Evolutionary conservation across 129 eudicot species (phyloP).

Genomic region (Dittrichia graveolens): DNA sequence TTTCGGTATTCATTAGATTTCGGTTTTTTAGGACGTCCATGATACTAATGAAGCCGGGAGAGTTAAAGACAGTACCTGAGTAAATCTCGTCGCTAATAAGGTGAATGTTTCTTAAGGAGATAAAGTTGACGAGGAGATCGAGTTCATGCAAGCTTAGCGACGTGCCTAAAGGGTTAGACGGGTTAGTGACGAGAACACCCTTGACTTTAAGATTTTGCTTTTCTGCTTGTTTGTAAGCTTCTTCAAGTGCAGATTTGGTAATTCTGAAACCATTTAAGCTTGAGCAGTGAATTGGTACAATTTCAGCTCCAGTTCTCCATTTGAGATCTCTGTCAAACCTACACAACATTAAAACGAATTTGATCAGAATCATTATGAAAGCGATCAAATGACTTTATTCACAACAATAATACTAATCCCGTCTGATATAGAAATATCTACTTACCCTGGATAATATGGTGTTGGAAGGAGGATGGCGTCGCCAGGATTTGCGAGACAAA

Average conservation of each 20-base stretch:
- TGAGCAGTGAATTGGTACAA: slow-evolving; percentile 86
- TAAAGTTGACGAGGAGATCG: slow-evolving; percentile 63
- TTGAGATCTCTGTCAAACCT: slow-evolving; percentile 98
- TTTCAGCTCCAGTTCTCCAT: slow-evolving; percentile 93
- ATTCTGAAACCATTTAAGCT: slow-evolving; percentile 80
- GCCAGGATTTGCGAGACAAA: slow-evolving; percentile 90
- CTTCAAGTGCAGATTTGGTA: slow-evolving; percentile 74
- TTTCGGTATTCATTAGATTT: slow-evolving; percentile 44
- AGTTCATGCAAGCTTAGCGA: slow-evolving; percentile 67
- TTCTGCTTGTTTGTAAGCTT: slow-evolving; percentile 68
- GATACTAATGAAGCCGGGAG: slow-evolving; percentile 65
- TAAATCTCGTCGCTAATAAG: slow-evolving; percentile 88
- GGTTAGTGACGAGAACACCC: slow-evolving; percentile 86
- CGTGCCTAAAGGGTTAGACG: slow-evolving; percentile 91
- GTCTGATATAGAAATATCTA: neutral
- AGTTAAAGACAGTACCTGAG: slow-evolving; percentile 77
- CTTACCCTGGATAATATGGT: slow-evolving; percentile 96
- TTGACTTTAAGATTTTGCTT: slow-evolving; percentile 75
- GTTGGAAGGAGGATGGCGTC: slow-evolving; percentile 91
- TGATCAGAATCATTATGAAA: neutral
- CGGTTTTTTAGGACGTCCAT: slow-evolving; percentile 62
- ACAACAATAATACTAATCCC: neutral
- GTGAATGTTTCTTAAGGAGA: slow-evolving; percentile 58
- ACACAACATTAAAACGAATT: slow-evolving; percentile 18
- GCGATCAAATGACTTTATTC: neutral